Evolutionary conservation across 306 rosid species (phyloP).

Genomic region (Malus fusca): DNA sequence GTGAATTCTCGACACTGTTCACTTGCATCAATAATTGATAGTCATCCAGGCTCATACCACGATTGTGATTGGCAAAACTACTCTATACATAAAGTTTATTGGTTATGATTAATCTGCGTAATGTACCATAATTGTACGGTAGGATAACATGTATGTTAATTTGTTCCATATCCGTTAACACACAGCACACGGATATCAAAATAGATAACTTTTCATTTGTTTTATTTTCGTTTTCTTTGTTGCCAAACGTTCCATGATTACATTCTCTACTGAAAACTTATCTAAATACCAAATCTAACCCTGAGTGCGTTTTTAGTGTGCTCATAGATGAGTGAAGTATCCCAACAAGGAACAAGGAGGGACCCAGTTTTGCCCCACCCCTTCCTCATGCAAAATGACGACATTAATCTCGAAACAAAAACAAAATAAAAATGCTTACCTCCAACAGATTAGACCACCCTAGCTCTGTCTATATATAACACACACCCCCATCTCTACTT

Average conservation of each 20-base stretch:
- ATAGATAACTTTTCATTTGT: neutral
- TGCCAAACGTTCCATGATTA: conserved; percentile 35
- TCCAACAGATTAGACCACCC: neutral
- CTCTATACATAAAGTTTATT: neutral
- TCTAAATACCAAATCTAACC: conserved; percentile 26
- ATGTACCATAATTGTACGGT: conserved; percentile 2
- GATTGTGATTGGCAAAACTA: neutral
- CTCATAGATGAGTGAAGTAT: conserved; percentile 6
- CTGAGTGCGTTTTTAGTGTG: conserved; percentile 40
- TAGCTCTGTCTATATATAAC: conserved; percentile 39
- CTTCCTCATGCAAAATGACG: conserved; percentile 34
- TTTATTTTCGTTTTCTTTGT: neutral
- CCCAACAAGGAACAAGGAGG: conserved; percentile 12
- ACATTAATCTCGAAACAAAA: conserved; percentile 19
- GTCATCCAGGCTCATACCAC: neutral
- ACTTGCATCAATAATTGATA: no score
- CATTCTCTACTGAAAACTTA: conserved; percentile 4
- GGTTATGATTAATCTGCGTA: neutral
- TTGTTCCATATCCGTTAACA: neutral
- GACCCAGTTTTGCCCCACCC: conserved; percentile 13
- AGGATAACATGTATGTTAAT: neutral
- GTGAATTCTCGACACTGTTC: neutral
- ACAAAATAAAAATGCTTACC: neutral
- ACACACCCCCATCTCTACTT: conserved; percentile 21
- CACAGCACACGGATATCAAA: neutral